phyloP scores from a whole-genome alignment of 2,329 filamentous ascomycete species.

The Claviceps purpurea region DNA sequence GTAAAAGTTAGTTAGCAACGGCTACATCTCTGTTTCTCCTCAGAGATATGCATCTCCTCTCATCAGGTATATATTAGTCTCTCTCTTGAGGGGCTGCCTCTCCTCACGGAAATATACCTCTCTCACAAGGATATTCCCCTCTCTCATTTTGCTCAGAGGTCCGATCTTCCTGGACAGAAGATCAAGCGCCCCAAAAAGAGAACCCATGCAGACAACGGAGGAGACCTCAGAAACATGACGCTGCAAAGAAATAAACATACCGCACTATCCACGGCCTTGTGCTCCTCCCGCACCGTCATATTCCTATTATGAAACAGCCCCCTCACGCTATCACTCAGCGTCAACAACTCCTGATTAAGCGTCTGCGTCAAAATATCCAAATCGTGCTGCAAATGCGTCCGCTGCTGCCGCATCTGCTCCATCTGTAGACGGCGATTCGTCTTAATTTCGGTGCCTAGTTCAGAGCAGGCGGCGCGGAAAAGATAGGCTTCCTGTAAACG shows the following conservation, averaged over 20 bases:
- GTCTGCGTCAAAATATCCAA: slow-evolving; percentile 83
- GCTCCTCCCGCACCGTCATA: slow-evolving; percentile 81
- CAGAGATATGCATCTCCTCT: not conserved
- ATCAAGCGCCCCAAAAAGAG: too few species aligned
- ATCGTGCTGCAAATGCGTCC: slow-evolving; percentile 81
- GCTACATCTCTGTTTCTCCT: not conserved
- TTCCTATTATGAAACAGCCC: slow-evolving; percentile 94
- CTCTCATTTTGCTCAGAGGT: not conserved
- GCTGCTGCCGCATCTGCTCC: slow-evolving; percentile 69
- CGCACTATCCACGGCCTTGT: slow-evolving; percentile 69
- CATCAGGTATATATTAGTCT: not conserved
- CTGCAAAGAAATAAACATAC: slow-evolving; percentile 29
- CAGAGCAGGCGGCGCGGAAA: slow-evolving; percentile 85
- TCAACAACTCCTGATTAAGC: slow-evolving; percentile 68
- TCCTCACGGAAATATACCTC: not conserved
- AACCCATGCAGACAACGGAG: too few species aligned
- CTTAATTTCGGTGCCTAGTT: slow-evolving; percentile 75
- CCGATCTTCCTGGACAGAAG: too few species aligned
- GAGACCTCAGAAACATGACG: too few species aligned
- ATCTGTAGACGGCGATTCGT: slow-evolving; percentile 64
- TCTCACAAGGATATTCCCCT: too few species aligned
- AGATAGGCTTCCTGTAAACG: slow-evolving; percentile 63
- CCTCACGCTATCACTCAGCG: slow-evolving; percentile 80
- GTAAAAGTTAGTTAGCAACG: not conserved
- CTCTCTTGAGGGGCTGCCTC: not conserved